phyloP scores from a whole-genome alignment of 345 rosid species.

The Raphanus raphanistrum region DNA sequence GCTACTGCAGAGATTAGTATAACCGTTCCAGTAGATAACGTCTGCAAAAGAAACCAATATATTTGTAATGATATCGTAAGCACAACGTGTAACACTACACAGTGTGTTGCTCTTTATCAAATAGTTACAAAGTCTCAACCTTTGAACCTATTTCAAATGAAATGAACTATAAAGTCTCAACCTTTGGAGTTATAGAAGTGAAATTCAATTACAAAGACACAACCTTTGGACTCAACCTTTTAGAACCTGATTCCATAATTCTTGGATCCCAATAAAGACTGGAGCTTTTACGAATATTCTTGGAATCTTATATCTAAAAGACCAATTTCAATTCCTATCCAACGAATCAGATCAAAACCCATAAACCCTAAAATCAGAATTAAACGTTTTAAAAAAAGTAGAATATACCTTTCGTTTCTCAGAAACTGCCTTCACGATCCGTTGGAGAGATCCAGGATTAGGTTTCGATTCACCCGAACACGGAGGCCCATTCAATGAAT shows the following conservation, averaged over 20 bases:
- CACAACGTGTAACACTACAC: not conserved
- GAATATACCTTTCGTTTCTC: constrained; percentile 54
- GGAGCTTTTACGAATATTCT: constrained; percentile 19
- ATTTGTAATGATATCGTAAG: not conserved
- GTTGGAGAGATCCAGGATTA: constrained; percentile 35
- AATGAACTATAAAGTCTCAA: not conserved
- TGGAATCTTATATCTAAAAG: constrained; percentile 18
- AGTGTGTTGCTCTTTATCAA: not conserved
- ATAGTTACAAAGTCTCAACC: not conserved
- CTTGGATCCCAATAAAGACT: constrained; percentile 13
- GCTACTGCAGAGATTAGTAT: constrained; percentile 58
- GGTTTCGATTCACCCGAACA: constrained; percentile 40
- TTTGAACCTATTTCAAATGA: not conserved
- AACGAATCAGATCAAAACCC: constrained; percentile 7
- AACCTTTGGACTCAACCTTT: not conserved
- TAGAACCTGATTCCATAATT: constrained; percentile 25
- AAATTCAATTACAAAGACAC: not conserved
- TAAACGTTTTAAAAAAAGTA: not conserved
- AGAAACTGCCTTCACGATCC: constrained; percentile 40
- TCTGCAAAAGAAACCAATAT: constrained; percentile 46
- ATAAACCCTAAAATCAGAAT: constrained; percentile 14
- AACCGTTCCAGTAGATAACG: constrained; percentile 47
- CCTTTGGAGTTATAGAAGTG: not conserved
- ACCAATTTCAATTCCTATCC: not conserved
- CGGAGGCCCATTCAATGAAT: constrained; percentile 22